Conservation (phyloP, 441 rosid species). For the Syzygium malaccense region DNA sequence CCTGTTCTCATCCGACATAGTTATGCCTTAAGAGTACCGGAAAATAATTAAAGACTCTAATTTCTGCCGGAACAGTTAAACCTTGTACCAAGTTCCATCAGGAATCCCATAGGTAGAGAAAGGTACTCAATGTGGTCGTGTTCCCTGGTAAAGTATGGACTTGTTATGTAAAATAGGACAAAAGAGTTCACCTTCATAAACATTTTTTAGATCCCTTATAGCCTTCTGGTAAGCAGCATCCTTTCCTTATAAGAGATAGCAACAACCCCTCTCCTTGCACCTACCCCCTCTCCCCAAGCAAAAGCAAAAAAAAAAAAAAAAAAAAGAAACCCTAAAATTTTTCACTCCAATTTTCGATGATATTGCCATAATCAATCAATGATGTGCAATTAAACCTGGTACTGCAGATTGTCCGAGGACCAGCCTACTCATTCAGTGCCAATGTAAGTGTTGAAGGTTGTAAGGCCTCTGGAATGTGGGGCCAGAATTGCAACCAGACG, state of each 20-base stretch:
- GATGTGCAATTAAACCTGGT: background rate
- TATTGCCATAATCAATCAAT: too few species aligned
- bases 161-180: background rate
- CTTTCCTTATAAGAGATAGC: background rate
- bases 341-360: background rate
- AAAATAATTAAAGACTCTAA: background rate
- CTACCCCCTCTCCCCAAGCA: background rate
- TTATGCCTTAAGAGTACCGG: background rate
- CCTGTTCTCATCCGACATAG: background rate
- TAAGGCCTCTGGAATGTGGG: conserved; percentile 62
- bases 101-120: background rate
- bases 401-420: conserved; percentile 68
- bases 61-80: background rate
- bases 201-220: background rate
- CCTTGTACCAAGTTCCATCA: background rate
- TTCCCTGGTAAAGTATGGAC: background rate
- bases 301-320: background rate
- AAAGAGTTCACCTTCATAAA: background rate
- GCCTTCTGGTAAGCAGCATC: background rate
- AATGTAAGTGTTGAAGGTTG: conserved; percentile 91
- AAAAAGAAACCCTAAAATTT: background rate
- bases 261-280: background rate
- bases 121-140: background rate
- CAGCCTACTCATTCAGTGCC: conserved; percentile 68
- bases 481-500: conserved; percentile 86